Conservation (phyloP, 495 filamentous ascomycete genomes). For the Astrothelium subdiscretum region DNA sequence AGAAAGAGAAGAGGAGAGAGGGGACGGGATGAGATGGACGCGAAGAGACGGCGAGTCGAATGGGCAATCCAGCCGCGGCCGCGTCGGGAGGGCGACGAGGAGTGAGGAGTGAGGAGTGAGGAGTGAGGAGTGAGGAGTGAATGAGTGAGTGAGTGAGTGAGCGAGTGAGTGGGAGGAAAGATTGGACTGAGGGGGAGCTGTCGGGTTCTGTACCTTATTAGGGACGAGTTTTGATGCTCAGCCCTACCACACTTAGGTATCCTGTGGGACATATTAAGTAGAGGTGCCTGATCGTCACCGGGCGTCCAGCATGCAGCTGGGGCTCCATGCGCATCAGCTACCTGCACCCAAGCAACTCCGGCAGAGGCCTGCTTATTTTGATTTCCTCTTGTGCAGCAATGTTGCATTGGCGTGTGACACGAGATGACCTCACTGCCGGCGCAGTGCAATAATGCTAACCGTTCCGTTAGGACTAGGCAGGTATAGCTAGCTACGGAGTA, state of each 20-base stretch:
- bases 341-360: not conserved
- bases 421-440: not conserved
- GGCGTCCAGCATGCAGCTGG: not conserved
- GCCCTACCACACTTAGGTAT: not conserved
- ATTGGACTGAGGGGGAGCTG: not conserved
- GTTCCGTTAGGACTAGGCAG: not conserved
- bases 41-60: no score
- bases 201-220: no score
- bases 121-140: no score
- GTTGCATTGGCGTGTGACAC: not conserved
- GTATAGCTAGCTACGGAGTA: not conserved
- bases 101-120: no score
- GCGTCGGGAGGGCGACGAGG: no score
- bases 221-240: not conserved
- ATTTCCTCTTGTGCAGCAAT: not conserved
- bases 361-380: not conserved
- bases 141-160: not conserved
- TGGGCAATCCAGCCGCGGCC: no score
- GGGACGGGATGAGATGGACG: not conserved
- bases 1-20: not conserved
- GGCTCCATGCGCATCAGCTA: not conserved
- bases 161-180: not conserved
- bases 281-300: constrained; percentile 1
- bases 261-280: not conserved
- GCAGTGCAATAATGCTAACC: not conserved